Evolutionary conservation across 768 basidiomycete genomes (phyloP).

Genomic region (Roridomyces roridus): DNA sequence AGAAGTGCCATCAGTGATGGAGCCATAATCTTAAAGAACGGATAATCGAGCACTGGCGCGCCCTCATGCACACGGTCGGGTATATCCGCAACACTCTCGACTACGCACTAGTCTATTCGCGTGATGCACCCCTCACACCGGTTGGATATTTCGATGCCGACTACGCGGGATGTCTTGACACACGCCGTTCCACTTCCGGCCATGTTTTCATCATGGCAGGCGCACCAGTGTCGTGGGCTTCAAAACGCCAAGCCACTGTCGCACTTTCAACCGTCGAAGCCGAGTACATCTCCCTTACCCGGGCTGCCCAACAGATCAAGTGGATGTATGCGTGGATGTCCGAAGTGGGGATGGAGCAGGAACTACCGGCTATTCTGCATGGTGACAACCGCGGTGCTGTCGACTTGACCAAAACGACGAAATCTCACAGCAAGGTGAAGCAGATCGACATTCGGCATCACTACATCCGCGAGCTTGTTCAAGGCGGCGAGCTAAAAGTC

Average conservation of each 20-base stretch:
- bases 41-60: too few species aligned
- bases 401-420: conserved; percentile 13
- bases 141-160: conserved; percentile 39
- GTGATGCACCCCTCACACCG: too few species aligned
- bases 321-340: conserved; percentile 25
- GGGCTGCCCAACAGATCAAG: conserved; percentile 25
- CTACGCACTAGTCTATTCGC: too few species aligned
- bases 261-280: conserved; percentile 24
- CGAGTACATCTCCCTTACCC: conserved; percentile 19
- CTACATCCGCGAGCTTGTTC: conserved; percentile 20
- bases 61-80: too few species aligned
- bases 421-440: conserved; percentile 13
- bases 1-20: too few species aligned
- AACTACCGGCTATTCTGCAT: neutral
- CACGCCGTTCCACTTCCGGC: conserved; percentile 32
- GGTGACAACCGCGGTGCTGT: conserved; percentile 37
- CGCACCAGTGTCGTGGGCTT: conserved; percentile 36
- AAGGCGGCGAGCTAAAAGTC: neutral
- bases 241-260: conserved; percentile 33
- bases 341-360: conserved; percentile 15
- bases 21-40: too few species aligned
- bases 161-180: conserved; percentile 32
- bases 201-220: conserved; percentile 36
- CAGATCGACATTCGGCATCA: conserved; percentile 23
- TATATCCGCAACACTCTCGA: too few species aligned